Evolutionary conservation across 2,329 filamentous ascomycete species (phyloP).

Genomic region (Cordyceps javanica): DNA sequence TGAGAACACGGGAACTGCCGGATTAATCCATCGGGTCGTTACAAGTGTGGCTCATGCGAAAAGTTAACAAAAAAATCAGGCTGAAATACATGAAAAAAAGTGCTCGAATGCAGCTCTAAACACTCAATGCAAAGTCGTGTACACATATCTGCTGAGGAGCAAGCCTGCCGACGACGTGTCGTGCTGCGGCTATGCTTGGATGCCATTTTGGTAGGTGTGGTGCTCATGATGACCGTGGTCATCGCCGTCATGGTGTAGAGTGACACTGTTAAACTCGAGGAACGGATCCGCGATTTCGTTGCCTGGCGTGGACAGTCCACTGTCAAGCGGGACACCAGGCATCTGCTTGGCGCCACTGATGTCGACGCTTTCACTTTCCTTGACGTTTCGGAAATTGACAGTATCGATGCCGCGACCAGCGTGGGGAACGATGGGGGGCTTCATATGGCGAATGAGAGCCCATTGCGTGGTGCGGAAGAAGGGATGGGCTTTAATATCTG

Average conservation of each 20-base stretch:
- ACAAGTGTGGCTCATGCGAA: not conserved
- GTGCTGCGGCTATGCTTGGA: constrained; percentile 13
- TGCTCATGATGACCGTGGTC: constrained; percentile 42
- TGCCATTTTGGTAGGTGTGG: constrained; percentile 19
- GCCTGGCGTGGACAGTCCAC: constrained; percentile 76
- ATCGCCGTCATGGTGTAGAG: constrained; percentile 91
- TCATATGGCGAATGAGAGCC: constrained; percentile 95
- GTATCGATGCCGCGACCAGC: constrained; percentile 88
- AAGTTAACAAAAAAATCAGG: not conserved
- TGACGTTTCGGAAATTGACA: constrained; percentile 95
- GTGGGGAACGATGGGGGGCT: constrained; percentile 92
- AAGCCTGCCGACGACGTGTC: constrained; percentile 10
- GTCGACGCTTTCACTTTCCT: constrained; percentile 93
- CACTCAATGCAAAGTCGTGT: constrained; percentile 10
- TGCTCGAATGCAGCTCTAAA: constrained; percentile 1
- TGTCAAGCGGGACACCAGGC: constrained; percentile 79
- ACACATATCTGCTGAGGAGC: constrained; percentile 16
- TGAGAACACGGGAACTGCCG: not conserved
- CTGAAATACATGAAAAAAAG: constrained; percentile 4
- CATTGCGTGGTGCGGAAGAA: constrained; percentile 97
- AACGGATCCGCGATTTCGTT: constrained; percentile 84
- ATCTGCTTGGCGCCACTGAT: constrained; percentile 55
- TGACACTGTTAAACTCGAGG: constrained; percentile 98
- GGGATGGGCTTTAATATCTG: constrained; percentile 90
- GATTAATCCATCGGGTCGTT: not conserved